Evolutionary conservation across 306 rosid genomes (phyloP).

Genomic region (Malus domestica): DNA sequence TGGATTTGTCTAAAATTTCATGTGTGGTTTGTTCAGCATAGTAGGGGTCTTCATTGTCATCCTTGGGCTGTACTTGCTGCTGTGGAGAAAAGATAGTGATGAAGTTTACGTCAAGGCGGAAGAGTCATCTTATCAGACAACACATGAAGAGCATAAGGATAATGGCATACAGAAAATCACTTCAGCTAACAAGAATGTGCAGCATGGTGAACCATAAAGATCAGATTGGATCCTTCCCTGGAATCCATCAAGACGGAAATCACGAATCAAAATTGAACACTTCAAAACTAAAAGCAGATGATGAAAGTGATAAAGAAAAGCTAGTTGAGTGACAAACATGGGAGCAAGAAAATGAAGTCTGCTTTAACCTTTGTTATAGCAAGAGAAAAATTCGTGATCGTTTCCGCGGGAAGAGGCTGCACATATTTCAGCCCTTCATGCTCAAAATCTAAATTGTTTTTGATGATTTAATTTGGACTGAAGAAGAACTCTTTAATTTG

Average conservation of each 20-base stretch:
- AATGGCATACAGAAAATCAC: not conserved
- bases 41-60: slow-evolving; percentile 59
- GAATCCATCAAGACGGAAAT: not conserved
- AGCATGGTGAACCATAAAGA: not conserved
- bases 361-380: not conserved
- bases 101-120: slow-evolving; percentile 24
- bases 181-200: not conserved
- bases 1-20: not conserved
- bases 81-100: slow-evolving; percentile 81
- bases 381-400: too few species aligned
- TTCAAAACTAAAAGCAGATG: not conserved
- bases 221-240: not conserved
- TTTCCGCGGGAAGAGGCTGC: too few species aligned
- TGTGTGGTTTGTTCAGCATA: slow-evolving; percentile 40
- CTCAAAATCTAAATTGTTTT: not conserved
- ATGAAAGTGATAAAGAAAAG: not conserved
- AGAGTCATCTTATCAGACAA: slow-evolving; percentile 13
- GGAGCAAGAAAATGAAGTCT: not conserved
- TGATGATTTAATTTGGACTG: not conserved
- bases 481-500: not conserved
- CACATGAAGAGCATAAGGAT: not conserved
- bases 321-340: not conserved
- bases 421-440: too few species aligned
- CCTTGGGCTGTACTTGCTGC: slow-evolving; percentile 55
- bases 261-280: not conserved